phyloP scores from a whole-genome alignment of 2,329 filamentous ascomycete genomes.

The Colletotrichum euphorbiae region DNA sequence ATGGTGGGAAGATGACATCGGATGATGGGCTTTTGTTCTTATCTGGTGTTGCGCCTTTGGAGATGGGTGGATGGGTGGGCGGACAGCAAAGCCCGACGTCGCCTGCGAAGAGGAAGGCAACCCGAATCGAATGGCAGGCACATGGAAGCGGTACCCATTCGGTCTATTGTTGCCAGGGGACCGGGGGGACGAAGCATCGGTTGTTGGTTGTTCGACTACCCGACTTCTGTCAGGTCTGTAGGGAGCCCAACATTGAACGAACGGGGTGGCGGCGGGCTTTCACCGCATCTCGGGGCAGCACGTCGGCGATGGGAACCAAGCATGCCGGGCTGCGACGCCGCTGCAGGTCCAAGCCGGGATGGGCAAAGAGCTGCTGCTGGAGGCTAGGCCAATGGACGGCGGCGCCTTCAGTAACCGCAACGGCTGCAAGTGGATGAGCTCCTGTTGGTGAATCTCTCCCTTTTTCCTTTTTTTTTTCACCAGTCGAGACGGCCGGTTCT shows the following conservation, averaged over 20 bases:
- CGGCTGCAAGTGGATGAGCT: slow-evolving; percentile 21
- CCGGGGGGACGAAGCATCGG: neutral
- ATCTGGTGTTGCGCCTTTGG: slow-evolving; percentile 4
- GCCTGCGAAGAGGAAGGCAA: neutral
- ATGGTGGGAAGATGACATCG: slow-evolving; percentile 28
- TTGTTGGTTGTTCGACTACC: slow-evolving; percentile 20
- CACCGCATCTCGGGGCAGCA: slow-evolving; percentile 37
- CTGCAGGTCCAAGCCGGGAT: slow-evolving; percentile 36
- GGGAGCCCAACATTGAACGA: slow-evolving; percentile 14
- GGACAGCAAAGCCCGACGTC: neutral
- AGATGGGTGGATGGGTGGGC: neutral
- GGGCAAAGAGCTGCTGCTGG: slow-evolving; percentile 29
- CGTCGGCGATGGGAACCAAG: slow-evolving; percentile 31
- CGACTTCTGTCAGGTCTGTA: neutral
- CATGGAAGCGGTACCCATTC: slow-evolving; percentile 6
- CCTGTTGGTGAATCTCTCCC: slow-evolving; percentile 27
- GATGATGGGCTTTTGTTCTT: slow-evolving; percentile 13
- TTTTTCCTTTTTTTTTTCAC: slow-evolving; percentile 24
- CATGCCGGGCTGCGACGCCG: slow-evolving; percentile 32
- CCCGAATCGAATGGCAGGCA: slow-evolving; percentile 16
- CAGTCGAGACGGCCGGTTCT: neutral
- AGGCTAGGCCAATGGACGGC: slow-evolving; percentile 24
- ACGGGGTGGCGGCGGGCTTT: slow-evolving; percentile 16
- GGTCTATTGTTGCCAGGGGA: slow-evolving; percentile 9
- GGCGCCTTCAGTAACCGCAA: slow-evolving; percentile 27